phyloP scores from a whole-genome alignment of 2,329 filamentous ascomycete genomes.

The Periconia sp. region DNA sequence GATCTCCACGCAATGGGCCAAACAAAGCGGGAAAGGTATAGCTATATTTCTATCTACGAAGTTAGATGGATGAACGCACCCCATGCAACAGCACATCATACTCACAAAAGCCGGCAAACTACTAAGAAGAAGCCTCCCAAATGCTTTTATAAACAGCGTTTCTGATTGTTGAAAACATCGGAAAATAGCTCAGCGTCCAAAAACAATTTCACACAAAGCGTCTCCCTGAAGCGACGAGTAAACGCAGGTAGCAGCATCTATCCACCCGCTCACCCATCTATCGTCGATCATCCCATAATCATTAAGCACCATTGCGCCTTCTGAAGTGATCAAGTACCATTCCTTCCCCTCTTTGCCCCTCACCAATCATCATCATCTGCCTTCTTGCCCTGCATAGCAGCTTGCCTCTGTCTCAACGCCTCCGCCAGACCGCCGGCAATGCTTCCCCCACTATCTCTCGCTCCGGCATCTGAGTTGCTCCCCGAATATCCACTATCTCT shows the following conservation, averaged over 20 bases:
- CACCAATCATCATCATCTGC: conserved; percentile 43
- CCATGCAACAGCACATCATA: not conserved
- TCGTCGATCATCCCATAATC: not conserved
- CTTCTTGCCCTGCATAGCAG: conserved; percentile 50
- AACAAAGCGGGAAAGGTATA: not conserved
- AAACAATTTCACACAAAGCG: too few species aligned
- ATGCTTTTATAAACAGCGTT: too few species aligned
- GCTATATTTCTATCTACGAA: not conserved
- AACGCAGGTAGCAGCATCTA: not conserved
- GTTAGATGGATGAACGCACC: not conserved
- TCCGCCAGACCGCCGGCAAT: conserved; percentile 55
- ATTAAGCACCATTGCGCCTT: not conserved
- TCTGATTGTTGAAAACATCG: too few species aligned
- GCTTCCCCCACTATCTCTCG: conserved; percentile 45
- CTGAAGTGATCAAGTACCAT: not conserved
- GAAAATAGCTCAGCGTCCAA: too few species aligned
- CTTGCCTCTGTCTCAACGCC: conserved; percentile 52
- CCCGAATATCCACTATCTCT: conserved; percentile 63
- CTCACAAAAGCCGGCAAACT: not conserved
- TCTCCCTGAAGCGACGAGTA: not conserved
- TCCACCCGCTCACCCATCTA: not conserved
- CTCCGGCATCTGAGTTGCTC: conserved; percentile 39
- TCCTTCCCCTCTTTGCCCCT: not conserved
- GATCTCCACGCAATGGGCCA: not conserved
- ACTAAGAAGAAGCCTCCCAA: not conserved